Evolutionary conservation across 2,329 filamentous ascomycete genomes (phyloP), one percentile per base, ranked within the genome.

Genomic region (Lecanicillium sp.): DNA sequence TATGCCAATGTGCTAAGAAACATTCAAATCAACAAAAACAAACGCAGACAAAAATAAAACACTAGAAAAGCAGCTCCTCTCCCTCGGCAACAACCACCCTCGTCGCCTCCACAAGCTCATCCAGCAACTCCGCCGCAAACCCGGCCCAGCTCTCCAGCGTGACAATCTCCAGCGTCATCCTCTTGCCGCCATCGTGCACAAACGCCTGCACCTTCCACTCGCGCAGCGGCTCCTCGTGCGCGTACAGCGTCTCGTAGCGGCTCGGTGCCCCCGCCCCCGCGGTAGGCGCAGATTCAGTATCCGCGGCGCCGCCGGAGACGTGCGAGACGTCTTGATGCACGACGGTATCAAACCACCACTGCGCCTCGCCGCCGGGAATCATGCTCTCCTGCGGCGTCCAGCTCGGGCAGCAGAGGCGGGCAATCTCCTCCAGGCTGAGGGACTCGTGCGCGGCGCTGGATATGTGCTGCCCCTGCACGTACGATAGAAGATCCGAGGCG

Each of bases 201-300:
- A 72, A 83, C 17, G 66, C 76, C 64, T 82, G 74, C 29, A 79
- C 66, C 62, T 80, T 78, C 63, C 76, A 78, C 52, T 70, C 71
- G 14, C 64, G 56, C 30, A 76, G 55, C 28, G 71, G 72, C 46
- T 78, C 74, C 22, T 70, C 64, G 48, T 77, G 70, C 3, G 77
- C 72, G 49, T 78, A 79, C 13, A 73, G 51, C 10, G 77, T 80
- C 56, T 79, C 77, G 7, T 34, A 34, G 14, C 13, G 25, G 5
- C 18, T 33, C 13, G 4, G 29, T 15, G 29, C 18, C 13, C n/a
- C 39, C 29, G 17, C 18, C 17, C 5, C 31, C 31, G 10, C 29
- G 6, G 10, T 14, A 14, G 46, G 78, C 68, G 29, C 61, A 59
- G 49, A 59, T 67, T 39, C 49, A n/a, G n/a, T n/a, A n/a, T n/a